A percentile compares a stretch with the other conserved stretches of the same genome.
These are phyloP conservation scores for Yamadazyma triangularis DNA, from an alignment of 1,139 yeast genomes.

Conservation along the genomic window DNA sequence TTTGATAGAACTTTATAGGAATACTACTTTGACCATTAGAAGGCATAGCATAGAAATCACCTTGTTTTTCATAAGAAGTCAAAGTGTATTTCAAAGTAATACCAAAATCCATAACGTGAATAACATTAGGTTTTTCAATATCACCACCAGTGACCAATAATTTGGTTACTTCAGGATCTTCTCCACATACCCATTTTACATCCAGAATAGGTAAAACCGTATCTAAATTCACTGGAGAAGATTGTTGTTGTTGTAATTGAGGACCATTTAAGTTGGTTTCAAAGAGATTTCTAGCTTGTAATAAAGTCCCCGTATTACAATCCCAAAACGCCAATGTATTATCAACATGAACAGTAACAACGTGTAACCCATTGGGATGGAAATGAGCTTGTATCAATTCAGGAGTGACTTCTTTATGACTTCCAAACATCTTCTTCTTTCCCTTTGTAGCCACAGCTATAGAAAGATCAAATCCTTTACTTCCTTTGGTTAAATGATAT, in stretches of 20 bases:
- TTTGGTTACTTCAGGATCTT: conserved; percentile 76
- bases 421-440: conserved; percentile 39
- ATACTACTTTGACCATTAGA: conserved; percentile 36
- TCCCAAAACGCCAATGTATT: conserved; percentile 93
- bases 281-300: conserved; percentile 70
- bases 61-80: conserved; percentile 81
- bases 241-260: conserved; percentile 14
- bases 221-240: too few relatives aligned
- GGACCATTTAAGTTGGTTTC: conserved; percentile 55
- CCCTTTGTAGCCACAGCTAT: conserved; percentile 35
- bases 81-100: conserved; percentile 72
- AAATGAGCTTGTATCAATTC: conserved; percentile 61
- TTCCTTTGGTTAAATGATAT: conserved; percentile 44
- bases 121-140: conserved; percentile 43
- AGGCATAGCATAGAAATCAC: conserved; percentile 68
- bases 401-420: conserved; percentile 43
- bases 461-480: conserved; percentile 31
- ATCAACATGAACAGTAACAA: conserved; percentile 74
- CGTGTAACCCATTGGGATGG: conserved; percentile 91
- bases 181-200: conserved; percentile 70
- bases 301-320: conserved; percentile 63
- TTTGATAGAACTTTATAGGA: conserved; percentile 22
- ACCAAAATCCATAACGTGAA: conserved; percentile 74
- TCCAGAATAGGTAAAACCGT: conserved; percentile 32
- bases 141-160: conserved; percentile 71